Conservation (phyloP, 176 grass and related monocot species). For the Poa pratensis region DNA sequence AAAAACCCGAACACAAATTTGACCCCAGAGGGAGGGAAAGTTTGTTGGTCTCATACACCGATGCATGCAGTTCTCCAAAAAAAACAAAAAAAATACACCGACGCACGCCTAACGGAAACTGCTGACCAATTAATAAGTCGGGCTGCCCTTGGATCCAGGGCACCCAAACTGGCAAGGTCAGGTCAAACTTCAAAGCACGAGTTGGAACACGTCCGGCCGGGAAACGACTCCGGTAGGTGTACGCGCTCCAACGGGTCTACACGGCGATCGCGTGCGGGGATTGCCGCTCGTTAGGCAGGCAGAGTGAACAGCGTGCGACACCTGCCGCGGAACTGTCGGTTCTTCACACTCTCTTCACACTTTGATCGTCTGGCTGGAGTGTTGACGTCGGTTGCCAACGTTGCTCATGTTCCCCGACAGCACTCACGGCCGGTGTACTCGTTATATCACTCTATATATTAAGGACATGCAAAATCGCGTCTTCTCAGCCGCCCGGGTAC, state of each 20-base stretch:
- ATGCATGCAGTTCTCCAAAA: no score
- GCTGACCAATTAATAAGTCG: not conserved
- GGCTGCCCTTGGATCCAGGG: not conserved
- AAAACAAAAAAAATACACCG: no score
- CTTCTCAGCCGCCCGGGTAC: no score
- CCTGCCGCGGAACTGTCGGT: not conserved
- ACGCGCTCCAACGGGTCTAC: not conserved
- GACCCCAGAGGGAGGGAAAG: no score
- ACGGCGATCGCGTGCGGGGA: not conserved
- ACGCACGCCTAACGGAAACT: not conserved
- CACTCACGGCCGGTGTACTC: not conserved
- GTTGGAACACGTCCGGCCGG: conserved; percentile 12
- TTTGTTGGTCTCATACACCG: no score
- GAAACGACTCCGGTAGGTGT: not conserved
- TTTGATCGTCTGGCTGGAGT: not conserved
- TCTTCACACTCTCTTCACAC: not conserved
- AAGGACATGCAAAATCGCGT: no score
- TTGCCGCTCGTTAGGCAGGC: not conserved
- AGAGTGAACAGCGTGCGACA: conserved; percentile 17
- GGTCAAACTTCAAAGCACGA: not conserved
- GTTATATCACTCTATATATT: no score
- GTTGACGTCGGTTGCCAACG: not conserved
- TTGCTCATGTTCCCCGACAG: not conserved
- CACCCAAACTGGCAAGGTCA: not conserved
- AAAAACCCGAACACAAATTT: no score